Evolutionary conservation across 768 basidiomycete genomes (phyloP), one percentile per base, ranked within the genome.

Genomic region (Amyloporia xantha): DNA sequence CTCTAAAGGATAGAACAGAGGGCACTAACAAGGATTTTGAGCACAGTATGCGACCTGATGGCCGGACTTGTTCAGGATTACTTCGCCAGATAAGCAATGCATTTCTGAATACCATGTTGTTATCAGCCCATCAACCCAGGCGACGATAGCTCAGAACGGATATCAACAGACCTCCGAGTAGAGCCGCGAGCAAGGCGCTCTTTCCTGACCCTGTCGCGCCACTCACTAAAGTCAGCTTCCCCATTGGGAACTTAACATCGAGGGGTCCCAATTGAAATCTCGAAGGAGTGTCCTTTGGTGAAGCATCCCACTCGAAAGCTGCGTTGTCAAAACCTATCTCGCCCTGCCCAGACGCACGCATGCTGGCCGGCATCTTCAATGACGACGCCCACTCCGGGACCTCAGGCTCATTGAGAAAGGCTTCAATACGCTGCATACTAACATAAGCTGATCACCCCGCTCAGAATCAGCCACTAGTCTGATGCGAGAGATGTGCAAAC

Each of bases 361-460:
- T 19, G 24, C 50, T 46, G 36, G 54, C 44, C 0, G 62, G 48
- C 5, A 65, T 61, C 50, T 77, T 76, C 36, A 91, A 66, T 1
- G 82, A 78, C 2, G 82, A 84, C 1, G 86, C 88, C 84, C 85
- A 89, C 26, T 77, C 77, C 0, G 84, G 81, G 2, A 91, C 85
- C 61, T 92, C 88, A 15, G 77, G 76, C 62, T 91, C 88, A 4
- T 68, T 68, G 1, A 90, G 69, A 64, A 85, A 90, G 3, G 66
- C 71, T 59, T 90, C 81, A 51, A 93, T 89, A 44, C 89, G 79
- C 58, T 84, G 78, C 78, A 91, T 82, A 3, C 87, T 86, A 19
- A 93, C 82, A 58, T 83, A 82, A 5, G 86, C 81, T 79, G 33
- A 41, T 7, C 30, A 33, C 36, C 12, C 5, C 11, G 1, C 28